Evolutionary conservation across 352 stramenopile species (phyloP).

Genomic region (Globisporangium spiculum): DNA sequence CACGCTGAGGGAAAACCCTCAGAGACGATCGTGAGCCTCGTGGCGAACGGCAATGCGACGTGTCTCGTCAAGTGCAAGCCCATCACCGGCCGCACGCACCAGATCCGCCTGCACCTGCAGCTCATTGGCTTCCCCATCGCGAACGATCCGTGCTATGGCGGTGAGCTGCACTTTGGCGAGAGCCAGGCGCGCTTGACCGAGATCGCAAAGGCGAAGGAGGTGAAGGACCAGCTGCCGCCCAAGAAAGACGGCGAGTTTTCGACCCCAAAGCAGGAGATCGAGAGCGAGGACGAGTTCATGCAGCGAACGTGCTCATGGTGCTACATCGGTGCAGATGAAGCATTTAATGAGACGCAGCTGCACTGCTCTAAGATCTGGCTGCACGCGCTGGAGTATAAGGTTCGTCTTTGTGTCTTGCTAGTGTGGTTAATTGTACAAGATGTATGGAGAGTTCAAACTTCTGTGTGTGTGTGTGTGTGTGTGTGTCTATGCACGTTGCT

Average conservation of each 20-base stretch:
- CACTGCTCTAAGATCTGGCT: slow-evolving; percentile 88
- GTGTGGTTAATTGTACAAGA: not conserved
- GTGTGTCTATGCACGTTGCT: slow-evolving; percentile 6
- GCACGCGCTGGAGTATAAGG: slow-evolving; percentile 86
- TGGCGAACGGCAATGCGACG: slow-evolving; percentile 57
- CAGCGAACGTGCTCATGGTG: slow-evolving; percentile 78
- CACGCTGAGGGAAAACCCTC: slow-evolving; percentile 78
- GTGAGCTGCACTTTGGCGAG: slow-evolving; percentile 90
- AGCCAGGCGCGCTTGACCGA: slow-evolving; percentile 36
- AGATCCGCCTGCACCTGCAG: slow-evolving; percentile 97
- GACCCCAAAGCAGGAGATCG: slow-evolving; percentile 43
- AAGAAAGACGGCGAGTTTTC: slow-evolving; percentile 56
- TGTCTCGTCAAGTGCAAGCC: slow-evolving; percentile 92
- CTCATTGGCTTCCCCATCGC: slow-evolving; percentile 92
- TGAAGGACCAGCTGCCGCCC: slow-evolving; percentile 26
- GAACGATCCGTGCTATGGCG: slow-evolving; percentile 97
- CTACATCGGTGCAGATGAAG: slow-evolving; percentile 52
- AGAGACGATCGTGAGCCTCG: slow-evolving; percentile 66
- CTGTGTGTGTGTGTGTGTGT: slow-evolving; percentile 14
- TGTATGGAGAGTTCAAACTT: slow-evolving; percentile 2
- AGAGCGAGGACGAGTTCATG: slow-evolving; percentile 76
- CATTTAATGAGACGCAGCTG: slow-evolving; percentile 82
- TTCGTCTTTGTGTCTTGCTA: slow-evolving; percentile 22
- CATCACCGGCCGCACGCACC: slow-evolving; percentile 95
- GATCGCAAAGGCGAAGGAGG: slow-evolving; percentile 44